Percentiles rank a stretch among this genome's conserved stretches.
Conservation (phyloP, 345 rosid genomes). For the Rhodamnia rubescens region DNA sequence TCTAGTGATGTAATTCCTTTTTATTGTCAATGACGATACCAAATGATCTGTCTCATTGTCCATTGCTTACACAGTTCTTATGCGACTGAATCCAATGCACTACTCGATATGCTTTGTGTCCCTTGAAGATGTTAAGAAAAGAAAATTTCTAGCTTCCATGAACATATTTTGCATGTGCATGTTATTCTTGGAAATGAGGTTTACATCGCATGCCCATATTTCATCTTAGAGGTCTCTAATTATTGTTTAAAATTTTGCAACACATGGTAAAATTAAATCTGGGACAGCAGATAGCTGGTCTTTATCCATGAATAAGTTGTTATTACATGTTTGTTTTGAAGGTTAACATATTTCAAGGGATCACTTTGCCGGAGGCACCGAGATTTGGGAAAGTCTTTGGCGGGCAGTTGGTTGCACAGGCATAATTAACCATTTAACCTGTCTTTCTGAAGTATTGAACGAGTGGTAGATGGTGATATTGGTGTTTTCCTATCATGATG, state of each 20-base stretch:
- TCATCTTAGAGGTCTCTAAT: neutral
- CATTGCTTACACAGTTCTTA: neutral
- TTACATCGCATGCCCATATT: neutral
- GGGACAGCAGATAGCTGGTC: neutral
- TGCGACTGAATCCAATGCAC: neutral
- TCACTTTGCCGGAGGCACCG: slow-evolving; percentile 85
- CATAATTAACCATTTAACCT: slow-evolving; percentile 3
- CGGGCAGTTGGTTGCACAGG: slow-evolving; percentile 96
- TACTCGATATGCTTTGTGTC: neutral
- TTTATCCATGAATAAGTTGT: neutral
- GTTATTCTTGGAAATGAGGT: neutral
- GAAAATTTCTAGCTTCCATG: neutral
- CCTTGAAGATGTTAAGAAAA: neutral
- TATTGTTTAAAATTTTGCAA: neutral
- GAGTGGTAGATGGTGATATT: neutral
- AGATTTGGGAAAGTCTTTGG: slow-evolving; percentile 90
- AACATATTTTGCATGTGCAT: neutral
- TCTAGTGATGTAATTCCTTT: neutral
- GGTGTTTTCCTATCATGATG: neutral
- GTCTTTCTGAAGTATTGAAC: neutral
- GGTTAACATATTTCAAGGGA: slow-evolving; percentile 80
- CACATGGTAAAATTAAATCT: neutral
- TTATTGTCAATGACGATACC: neutral
- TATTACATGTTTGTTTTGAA: slow-evolving; percentile 17
- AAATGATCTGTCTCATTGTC: neutral